These are phyloP conservation scores for Lenzites betulinus DNA, from an alignment of 768 basidiomycete species.

Conservation along the genomic window DNA sequence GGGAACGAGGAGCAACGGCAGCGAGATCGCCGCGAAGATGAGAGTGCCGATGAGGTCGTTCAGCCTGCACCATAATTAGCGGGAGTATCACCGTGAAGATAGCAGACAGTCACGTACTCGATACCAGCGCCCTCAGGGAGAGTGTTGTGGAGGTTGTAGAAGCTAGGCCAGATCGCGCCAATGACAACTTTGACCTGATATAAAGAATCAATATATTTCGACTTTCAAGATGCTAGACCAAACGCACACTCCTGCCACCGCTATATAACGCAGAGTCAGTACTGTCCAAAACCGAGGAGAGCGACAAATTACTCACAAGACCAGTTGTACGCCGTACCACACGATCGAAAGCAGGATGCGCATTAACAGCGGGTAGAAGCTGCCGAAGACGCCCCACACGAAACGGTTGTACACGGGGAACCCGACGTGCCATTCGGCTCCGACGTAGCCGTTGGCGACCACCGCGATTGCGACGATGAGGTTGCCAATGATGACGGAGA, in stretches of 20 bases:
- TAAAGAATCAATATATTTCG: background rate
- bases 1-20: slow-evolving; percentile 27
- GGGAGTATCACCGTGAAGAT: background rate
- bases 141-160: slow-evolving; percentile 22
- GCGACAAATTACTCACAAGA: slow-evolving; percentile 14
- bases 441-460: slow-evolving; percentile 20
- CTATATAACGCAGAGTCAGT: background rate
- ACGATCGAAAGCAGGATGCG: slow-evolving; percentile 25
- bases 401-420: slow-evolving; percentile 23
- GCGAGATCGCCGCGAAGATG: slow-evolving; percentile 20
- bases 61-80: background rate
- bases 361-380: slow-evolving; percentile 25
- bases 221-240: background rate
- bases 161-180: slow-evolving; percentile 23
- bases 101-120: slow-evolving; percentile 6
- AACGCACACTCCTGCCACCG: slow-evolving; percentile 14
- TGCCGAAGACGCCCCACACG: slow-evolving; percentile 22
- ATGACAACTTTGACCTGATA: slow-evolving; percentile 20
- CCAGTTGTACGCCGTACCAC: slow-evolving; percentile 23
- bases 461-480: slow-evolving; percentile 18
- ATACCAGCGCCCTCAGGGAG: slow-evolving; percentile 21
- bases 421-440: slow-evolving; percentile 25
- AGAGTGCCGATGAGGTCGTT: slow-evolving; percentile 22
- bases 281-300: too few relatives aligned
- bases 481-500: slow-evolving; percentile 22